These are phyloP conservation scores for Zymoseptoria ardabiliae DNA, from an alignment of 2,329 filamentous ascomycete species.

Conservation along the genomic window DNA sequence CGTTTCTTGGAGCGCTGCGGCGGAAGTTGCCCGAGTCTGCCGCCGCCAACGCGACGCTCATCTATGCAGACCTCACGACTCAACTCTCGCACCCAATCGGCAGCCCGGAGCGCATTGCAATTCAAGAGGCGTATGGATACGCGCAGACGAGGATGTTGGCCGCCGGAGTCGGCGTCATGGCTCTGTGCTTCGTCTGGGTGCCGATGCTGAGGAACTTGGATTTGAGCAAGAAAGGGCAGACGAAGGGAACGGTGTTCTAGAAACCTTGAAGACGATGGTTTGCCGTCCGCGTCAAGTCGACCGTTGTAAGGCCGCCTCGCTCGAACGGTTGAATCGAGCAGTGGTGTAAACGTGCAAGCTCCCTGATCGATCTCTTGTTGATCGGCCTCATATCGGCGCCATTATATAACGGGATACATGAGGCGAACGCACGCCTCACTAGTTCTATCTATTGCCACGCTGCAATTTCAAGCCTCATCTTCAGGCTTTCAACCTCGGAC, in stretches of 20 bases:
- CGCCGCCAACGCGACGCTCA: conserved; percentile 29
- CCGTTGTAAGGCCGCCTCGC: too few species aligned
- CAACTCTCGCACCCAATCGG: conserved; percentile 38
- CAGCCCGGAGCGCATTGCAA: conserved; percentile 36
- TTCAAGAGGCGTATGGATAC: conserved; percentile 42
- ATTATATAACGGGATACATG: too few species aligned
- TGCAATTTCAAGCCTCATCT: too few species aligned
- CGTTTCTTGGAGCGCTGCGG: conserved; percentile 12
- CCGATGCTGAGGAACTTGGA: conserved; percentile 30
- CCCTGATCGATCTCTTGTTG: too few species aligned
- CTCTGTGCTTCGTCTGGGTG: conserved; percentile 22
- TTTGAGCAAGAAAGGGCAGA: conserved; percentile 28
- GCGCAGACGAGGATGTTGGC: conserved; percentile 40
- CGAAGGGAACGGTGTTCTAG: conserved; percentile 29
- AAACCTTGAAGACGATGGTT: not conserved
- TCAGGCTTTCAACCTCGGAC: too few species aligned
- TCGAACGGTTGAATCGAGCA: too few species aligned
- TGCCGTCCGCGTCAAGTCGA: too few species aligned
- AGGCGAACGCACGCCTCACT: too few species aligned
- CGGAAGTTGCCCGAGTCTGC: conserved; percentile 39
- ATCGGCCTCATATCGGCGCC: too few species aligned
- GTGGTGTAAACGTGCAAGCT: too few species aligned
- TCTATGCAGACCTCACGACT: conserved; percentile 30
- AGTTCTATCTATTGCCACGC: too few species aligned
- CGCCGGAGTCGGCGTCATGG: conserved; percentile 28